Evolutionary conservation across 2,329 filamentous ascomycete species (phyloP), one percentile per base, ranked within the genome.

Genomic region (Apiospora aurea): DNA sequence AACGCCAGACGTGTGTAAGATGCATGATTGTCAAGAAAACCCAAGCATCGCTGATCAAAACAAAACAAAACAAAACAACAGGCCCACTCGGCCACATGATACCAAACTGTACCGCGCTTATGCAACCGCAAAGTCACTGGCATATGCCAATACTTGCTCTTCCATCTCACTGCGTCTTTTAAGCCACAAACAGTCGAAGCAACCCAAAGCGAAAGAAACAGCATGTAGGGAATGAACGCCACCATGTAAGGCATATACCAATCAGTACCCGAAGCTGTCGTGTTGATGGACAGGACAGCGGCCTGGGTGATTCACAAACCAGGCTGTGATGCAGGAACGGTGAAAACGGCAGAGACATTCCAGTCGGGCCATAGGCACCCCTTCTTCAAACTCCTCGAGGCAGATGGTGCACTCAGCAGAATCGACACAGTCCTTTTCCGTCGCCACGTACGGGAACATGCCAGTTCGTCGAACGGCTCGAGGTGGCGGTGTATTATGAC

Each of bases 341-440:
- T 92, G 90, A 76, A 92, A 92, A 24, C 89, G 85, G 78, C 90
- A 92, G 38, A 92, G 84, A 76, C 90, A 92, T 80, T 92, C 90
- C 67, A 92, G 80, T 61, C 90, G 83, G n/a, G 88, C 90, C 90
- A 92, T 92, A 38, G 85, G 81, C 41, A 88, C 86, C 1, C 90
- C 90, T 0, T 87, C 88, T 72, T 89, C 86, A 73, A 91, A 91
- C 78, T 92, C 90, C 76, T 92, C 90, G 2, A 92, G 83, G 75
- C 90, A 92, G 69, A 92, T 92, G 6, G 89, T 91, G 78, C 90
- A 92, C 80, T 92, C 90, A 4, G 89, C 90, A 72, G 89, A 88
- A 74, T 91, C 88, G n/a, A 91, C 86, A 75, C 89, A 91, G 78
- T 92, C 90, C 81, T 92, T 92, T 77, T 92, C 90, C 13, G 90